Base-by-base conservation (phyloP, 2,329 filamentous ascomycete species). In the Microcyclospora tardicrescens region DNA sequence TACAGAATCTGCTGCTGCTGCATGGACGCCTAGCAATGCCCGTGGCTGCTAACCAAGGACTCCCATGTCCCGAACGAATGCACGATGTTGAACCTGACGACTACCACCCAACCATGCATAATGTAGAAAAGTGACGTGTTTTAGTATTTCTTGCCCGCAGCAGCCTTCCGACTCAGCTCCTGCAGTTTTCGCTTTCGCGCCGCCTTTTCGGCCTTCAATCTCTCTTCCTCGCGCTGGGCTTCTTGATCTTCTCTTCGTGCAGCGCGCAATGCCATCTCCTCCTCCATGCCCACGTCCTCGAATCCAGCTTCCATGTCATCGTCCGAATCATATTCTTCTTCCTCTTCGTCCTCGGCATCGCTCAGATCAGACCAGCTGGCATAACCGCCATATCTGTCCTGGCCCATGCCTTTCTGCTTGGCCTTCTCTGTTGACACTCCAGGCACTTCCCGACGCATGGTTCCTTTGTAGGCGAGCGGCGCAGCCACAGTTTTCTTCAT, bases 201-300 rank as follows among this genome's bases (percentile, higher is more conserved):
- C 48, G 75, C 68, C 59, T 81, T 81, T 52, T 78, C 75, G 2
- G 66, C 65, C 61, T 74, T 81, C 41, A 75, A 68, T 37, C 61
- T 63, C 52, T 67, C 71, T 58, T 81, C 79, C 32, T 81, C 69
- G 2, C 66, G 68, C 49, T 81, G 63, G 42, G 81, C 76, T 48
- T 74, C 65, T 13, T 72, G 65, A 50, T 87, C 83, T 55, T 87
- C 83, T 34, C 70, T 69, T 33, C 72, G 73, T 16, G 81, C 83
- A 39, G 71, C 66, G 24, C 64, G 60, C 43, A 79, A 71, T 2
- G 81, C 79, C 36, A 64, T 55, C 34, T 67, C 64, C 56, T 89
- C 83, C 57, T 89, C 83, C 28, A 71, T 62, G 44, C 85, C 79
- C 32, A 87, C 73, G 49, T 87, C 82, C 43, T 78, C 79, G 33